These are phyloP conservation scores for Iberis pinnata DNA, from an alignment of 345 rosid species.

Conservation along the genomic window DNA sequence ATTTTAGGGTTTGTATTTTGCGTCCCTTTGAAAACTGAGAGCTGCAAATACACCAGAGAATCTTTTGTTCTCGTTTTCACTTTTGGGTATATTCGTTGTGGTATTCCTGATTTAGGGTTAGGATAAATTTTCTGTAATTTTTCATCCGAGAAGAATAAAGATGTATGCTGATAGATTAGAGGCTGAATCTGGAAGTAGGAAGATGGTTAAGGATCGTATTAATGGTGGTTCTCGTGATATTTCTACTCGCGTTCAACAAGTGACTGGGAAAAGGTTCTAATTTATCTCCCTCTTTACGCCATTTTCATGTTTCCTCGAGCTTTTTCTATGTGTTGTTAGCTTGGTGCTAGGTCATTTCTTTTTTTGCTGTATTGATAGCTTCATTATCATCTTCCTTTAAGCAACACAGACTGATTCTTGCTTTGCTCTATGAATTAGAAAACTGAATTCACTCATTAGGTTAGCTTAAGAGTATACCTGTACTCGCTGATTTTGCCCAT, in stretches of 20 bases:
- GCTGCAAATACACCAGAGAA: slow-evolving; percentile 2
- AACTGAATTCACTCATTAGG: background rate
- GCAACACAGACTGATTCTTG: background rate
- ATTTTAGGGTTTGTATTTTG: background rate
- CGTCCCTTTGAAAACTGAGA: too few species aligned
- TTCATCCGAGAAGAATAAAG: slow-evolving; percentile 5
- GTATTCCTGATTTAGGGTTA: slow-evolving; percentile 26
- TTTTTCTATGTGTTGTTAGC: slow-evolving; percentile 14
- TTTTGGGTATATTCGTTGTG: background rate
- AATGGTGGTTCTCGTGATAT: slow-evolving; percentile 48
- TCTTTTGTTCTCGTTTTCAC: slow-evolving; percentile 3
- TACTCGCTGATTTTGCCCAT: too few species aligned
- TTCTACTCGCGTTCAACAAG: slow-evolving; percentile 45
- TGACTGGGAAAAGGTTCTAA: slow-evolving; percentile 75
- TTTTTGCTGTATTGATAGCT: background rate
- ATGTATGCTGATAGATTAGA: slow-evolving; percentile 98
- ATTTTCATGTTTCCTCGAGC: background rate
- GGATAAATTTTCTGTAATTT: slow-evolving; percentile 1
- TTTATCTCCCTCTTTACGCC: background rate
- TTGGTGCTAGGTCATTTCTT: too few species aligned
- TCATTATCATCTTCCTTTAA: slow-evolving; percentile 7
- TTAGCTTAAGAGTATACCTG: slow-evolving; percentile 1
- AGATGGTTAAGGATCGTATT: slow-evolving; percentile 70
- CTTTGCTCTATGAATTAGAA: background rate
- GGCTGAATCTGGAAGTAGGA: slow-evolving; percentile 51